Evolutionary conservation across 306 rosid genomes (phyloP).

Genomic region (Cucumis sativus): DNA sequence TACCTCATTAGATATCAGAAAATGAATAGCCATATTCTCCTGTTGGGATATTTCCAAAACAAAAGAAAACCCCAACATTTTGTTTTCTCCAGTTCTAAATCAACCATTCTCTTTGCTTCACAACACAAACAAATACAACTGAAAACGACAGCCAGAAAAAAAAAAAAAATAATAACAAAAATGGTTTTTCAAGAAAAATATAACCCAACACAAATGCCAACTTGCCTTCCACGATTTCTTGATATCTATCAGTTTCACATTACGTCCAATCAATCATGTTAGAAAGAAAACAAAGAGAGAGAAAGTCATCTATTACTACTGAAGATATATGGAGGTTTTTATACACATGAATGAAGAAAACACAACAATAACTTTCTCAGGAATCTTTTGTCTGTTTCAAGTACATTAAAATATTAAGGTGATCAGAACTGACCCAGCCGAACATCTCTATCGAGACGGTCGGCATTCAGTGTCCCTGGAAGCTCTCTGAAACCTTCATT

Average conservation of each 20-base stretch:
- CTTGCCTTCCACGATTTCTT: slow-evolving; percentile 8
- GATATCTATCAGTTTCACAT: background rate
- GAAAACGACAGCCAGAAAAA: background rate
- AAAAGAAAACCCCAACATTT: background rate
- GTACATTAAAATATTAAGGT: background rate
- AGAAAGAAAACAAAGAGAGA: background rate
- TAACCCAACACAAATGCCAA: background rate
- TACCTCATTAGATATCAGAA: background rate
- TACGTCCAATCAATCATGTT: background rate
- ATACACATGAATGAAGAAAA: background rate
- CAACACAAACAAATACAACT: background rate
- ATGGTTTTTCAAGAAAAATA: background rate
- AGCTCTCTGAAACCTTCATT: slow-evolving; percentile 93
- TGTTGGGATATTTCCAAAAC: background rate
- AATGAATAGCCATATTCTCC: background rate
- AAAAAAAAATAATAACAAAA: too few species aligned
- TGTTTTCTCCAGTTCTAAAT: background rate
- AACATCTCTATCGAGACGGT: slow-evolving; percentile 70
- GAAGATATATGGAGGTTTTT: background rate
- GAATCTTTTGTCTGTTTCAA: background rate
- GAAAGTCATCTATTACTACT: background rate
- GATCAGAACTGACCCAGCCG: slow-evolving; percentile 82
- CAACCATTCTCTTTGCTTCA: background rate
- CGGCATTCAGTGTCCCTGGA: slow-evolving; percentile 84
- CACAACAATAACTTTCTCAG: background rate